Evolutionary conservation across 305 asterid species (phyloP).

Genomic region (Ruellia speciosa): DNA sequence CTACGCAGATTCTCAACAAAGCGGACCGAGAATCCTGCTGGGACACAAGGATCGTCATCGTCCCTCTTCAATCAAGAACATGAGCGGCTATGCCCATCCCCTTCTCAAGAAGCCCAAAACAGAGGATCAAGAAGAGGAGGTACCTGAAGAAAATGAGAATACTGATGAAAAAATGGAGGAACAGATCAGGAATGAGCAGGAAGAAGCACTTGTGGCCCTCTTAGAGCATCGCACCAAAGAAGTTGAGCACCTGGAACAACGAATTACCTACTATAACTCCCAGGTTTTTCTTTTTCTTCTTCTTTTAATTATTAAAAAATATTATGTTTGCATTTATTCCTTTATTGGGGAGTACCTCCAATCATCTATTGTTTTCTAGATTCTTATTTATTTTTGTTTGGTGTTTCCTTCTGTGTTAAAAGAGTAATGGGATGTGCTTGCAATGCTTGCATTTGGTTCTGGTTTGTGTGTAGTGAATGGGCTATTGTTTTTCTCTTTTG

Average conservation of each 20-base stretch:
- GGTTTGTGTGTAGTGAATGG: too few species aligned
- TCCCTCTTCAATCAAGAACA: constrained; percentile 24
- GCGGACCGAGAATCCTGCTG: not conserved
- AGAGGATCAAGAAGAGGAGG: constrained; percentile 22
- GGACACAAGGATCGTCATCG: constrained; percentile 4
- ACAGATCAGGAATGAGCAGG: constrained; percentile 41
- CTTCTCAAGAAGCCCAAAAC: constrained; percentile 42
- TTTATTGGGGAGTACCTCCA: not conserved
- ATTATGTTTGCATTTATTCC: not conserved
- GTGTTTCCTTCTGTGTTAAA: too few species aligned
- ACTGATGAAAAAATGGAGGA: constrained; percentile 25
- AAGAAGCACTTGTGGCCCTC: constrained; percentile 64
- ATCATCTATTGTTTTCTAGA: too few species aligned
- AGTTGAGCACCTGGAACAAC: constrained; percentile 53
- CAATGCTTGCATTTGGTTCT: too few species aligned
- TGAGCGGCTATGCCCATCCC: constrained; percentile 33
- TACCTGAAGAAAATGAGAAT: constrained; percentile 18
- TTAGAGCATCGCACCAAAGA: constrained; percentile 59
- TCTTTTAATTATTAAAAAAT: not conserved
- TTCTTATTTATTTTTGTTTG: too few species aligned
- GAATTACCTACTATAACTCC: constrained; percentile 44
- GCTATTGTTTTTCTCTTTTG: not conserved
- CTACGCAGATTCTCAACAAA: too few species aligned
- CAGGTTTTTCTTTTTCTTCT: constrained; percentile 35
- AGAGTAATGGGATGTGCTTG: too few species aligned